phyloP scores from a whole-genome alignment of 1,139 yeast species.

The Lodderomyces elongisporus region DNA sequence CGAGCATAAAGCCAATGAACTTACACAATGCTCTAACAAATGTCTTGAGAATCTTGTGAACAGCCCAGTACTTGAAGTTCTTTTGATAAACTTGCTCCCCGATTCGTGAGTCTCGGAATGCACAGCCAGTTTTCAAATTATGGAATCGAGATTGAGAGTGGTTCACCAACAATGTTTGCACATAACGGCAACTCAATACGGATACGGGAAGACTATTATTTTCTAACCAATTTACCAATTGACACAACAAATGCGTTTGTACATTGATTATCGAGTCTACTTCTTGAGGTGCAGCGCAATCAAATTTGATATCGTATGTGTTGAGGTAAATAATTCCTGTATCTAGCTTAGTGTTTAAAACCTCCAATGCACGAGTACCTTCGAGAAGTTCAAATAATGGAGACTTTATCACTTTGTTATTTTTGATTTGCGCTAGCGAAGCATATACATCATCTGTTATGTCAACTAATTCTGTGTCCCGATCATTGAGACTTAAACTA shows the following conservation, averaged over 20 bases:
- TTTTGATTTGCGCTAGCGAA: constrained; percentile 26
- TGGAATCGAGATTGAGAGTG: constrained; percentile 23
- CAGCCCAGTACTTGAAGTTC: constrained; percentile 20
- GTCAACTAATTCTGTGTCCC: constrained; percentile 28
- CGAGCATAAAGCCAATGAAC: constrained; percentile 45
- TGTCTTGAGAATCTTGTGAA: constrained; percentile 46
- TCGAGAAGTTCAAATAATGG: constrained; percentile 56
- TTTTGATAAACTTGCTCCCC: neutral
- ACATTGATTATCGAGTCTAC: constrained; percentile 40
- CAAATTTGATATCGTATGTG: constrained; percentile 35
- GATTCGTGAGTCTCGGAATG: constrained; percentile 18
- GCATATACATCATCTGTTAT: constrained; percentile 37
- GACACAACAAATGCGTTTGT: constrained; percentile 40
- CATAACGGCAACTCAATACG: constrained; percentile 60
- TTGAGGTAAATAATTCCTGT: constrained; percentile 50
- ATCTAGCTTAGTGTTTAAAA: constrained; percentile 57
- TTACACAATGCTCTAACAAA: constrained; percentile 48
- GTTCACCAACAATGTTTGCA: constrained; percentile 48
- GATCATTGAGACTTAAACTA: neutral
- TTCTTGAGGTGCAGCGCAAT: constrained; percentile 28
- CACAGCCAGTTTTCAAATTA: constrained; percentile 14
- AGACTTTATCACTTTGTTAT: constrained; percentile 46
- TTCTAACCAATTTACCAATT: constrained; percentile 55
- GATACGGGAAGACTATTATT: constrained; percentile 60
- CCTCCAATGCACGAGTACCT: constrained; percentile 73